These are phyloP conservation scores for Pyropia haitanensis DNA, from an alignment of 23 red algal genomes.

Conservation along the genomic window DNA sequence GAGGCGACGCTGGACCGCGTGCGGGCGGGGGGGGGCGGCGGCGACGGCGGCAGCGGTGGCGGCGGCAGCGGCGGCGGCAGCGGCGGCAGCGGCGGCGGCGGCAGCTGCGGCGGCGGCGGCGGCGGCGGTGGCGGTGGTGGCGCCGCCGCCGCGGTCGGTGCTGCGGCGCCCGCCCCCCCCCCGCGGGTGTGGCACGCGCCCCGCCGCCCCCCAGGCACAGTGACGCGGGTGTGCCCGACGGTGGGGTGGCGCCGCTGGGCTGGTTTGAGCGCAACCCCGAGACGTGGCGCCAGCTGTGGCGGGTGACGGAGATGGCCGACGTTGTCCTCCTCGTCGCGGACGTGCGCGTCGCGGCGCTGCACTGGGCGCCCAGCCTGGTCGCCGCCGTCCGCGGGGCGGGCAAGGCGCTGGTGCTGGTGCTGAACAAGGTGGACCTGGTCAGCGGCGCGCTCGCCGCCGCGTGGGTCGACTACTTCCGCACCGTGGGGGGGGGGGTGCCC, in stretches of 20 bases:
- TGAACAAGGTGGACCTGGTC: slow-evolving; percentile 94
- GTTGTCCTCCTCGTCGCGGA: slow-evolving; percentile 81
- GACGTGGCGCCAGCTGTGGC: slow-evolving; percentile 97
- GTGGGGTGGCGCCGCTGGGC: slow-evolving; percentile 12
- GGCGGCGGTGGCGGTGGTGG: slow-evolving; percentile 18
- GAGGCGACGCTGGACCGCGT: neutral
- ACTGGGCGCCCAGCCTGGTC: slow-evolving; percentile 68
- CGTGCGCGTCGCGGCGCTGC: slow-evolving; percentile 73
- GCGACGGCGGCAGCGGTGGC: too few species aligned
- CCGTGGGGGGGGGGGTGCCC: slow-evolving; percentile 19
- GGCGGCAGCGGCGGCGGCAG: slow-evolving; percentile 1
- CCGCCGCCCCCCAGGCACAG: too few species aligned
- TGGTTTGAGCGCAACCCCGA: slow-evolving; percentile 93
- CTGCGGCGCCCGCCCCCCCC: neutral
- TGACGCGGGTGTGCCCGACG: neutral
- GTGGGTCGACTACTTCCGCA: slow-evolving; percentile 75
- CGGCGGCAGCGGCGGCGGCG: slow-evolving; percentile 26
- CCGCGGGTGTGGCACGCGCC: too few species aligned
- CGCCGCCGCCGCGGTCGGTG: slow-evolving; percentile 7
- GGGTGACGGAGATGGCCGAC: slow-evolving; percentile 80
- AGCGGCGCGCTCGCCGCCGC: slow-evolving; percentile 18
- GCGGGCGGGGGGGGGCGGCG: too few species aligned
- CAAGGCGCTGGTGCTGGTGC: slow-evolving; percentile 67
- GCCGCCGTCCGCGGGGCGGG: slow-evolving; percentile 34
- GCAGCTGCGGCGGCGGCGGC: slow-evolving; percentile 22